Percentiles rank a stretch among this genome's conserved stretches.
These are phyloP conservation scores for Podaxis mareebaensis DNA, from an alignment of 768 basidiomycete genomes.

Conservation along the genomic window DNA sequence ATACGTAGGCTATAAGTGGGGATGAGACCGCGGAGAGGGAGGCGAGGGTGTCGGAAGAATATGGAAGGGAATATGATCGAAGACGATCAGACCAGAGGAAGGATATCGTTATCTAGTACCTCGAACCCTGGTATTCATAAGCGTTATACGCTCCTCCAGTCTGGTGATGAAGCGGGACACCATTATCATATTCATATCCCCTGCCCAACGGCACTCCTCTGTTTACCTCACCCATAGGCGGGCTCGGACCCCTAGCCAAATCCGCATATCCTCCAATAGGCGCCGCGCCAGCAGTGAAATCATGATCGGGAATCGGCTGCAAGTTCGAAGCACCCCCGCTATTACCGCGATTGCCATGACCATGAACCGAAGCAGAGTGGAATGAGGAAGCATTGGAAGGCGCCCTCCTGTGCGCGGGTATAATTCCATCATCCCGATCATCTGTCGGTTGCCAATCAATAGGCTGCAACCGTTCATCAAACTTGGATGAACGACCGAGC, in stretches of 20 bases:
- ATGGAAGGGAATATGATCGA: slow-evolving; percentile 9
- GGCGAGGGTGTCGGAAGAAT: not conserved
- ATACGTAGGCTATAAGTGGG: slow-evolving; percentile 17
- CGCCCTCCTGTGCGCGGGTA: slow-evolving; percentile 52
- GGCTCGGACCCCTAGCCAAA: slow-evolving; percentile 74
- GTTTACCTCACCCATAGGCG: slow-evolving; percentile 46
- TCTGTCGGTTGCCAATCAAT: slow-evolving; percentile 84
- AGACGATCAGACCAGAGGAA: slow-evolving; percentile 8
- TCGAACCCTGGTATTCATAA: slow-evolving; percentile 32
- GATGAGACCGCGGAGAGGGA: slow-evolving; percentile 10
- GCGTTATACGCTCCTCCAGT: slow-evolving; percentile 39
- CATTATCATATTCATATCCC: slow-evolving; percentile 47
- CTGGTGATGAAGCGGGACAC: slow-evolving; percentile 65
- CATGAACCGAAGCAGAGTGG: slow-evolving; percentile 53
- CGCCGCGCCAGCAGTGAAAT: slow-evolving; percentile 67
- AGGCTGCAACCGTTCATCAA: slow-evolving; percentile 83
- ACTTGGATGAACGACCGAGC: slow-evolving; percentile 75
- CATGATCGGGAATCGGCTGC: slow-evolving; percentile 59
- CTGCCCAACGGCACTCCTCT: slow-evolving; percentile 4
- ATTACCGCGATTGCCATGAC: slow-evolving; percentile 22
- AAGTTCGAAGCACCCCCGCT: slow-evolving; percentile 13
- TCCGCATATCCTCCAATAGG: slow-evolving; percentile 84
- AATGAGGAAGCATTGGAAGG: slow-evolving; percentile 69
- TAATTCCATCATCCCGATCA: slow-evolving; percentile 44
- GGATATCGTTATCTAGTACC: slow-evolving; percentile 19